These are phyloP conservation scores for Clonostachys sp. DNA, from an alignment of 2,329 filamentous ascomycete species.

Conservation along the genomic window DNA sequence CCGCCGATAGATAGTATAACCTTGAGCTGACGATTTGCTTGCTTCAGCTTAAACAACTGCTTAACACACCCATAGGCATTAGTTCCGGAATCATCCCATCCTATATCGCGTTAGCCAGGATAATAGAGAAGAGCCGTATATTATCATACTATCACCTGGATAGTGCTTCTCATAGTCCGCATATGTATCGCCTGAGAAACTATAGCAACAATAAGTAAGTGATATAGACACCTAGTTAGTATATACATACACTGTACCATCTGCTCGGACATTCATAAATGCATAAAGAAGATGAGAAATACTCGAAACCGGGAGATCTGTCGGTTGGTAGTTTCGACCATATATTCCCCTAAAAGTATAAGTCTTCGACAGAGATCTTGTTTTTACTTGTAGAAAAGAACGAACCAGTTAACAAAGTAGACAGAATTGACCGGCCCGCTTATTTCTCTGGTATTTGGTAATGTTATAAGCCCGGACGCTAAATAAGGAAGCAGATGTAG, in stretches of 20 bases:
- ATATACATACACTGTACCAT: constrained; percentile 63
- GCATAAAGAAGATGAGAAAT: constrained; percentile 77
- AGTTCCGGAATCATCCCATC: constrained; percentile 57
- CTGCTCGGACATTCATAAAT: constrained; percentile 70
- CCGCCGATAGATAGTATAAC: no score
- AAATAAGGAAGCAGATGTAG: no score
- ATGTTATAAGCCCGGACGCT: no score
- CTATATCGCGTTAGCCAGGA: constrained; percentile 11
- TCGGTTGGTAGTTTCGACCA: constrained; percentile 66
- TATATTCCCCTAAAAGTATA: constrained; percentile 59
- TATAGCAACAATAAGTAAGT: constrained; percentile 10
- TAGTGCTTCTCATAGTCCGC: constrained; percentile 73
- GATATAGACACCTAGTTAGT: neutral
- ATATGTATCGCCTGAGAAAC: constrained; percentile 62
- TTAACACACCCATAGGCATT: constrained; percentile 81
- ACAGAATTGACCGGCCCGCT: constrained; percentile 28
- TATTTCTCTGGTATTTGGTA: no score
- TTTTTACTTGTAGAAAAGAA: neutral
- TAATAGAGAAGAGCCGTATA: neutral
- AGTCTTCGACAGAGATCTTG: neutral
- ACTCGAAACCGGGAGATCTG: constrained; percentile 63
- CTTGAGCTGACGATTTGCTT: constrained; percentile 23
- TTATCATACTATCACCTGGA: constrained; percentile 50
- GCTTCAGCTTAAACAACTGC: constrained; percentile 74
- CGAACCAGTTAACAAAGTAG: constrained; percentile 45